These are phyloP conservation scores for Penicillium simplicissimum DNA, from an alignment of 495 filamentous ascomycete genomes.

Conservation along the genomic window DNA sequence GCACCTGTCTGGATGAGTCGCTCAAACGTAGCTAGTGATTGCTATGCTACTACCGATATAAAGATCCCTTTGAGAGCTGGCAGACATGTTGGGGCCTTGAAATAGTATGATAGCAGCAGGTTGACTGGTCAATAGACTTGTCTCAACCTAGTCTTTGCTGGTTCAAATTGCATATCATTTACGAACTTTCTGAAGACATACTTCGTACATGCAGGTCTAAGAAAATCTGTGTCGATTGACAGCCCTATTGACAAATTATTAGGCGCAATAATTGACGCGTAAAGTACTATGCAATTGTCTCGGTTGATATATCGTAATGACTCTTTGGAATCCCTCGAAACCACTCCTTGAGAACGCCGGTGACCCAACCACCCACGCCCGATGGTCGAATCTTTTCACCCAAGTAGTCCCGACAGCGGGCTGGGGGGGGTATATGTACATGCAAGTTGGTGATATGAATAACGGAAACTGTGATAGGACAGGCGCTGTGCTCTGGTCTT, in stretches of 20 bases:
- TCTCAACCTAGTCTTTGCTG: no score
- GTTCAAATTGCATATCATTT: no score
- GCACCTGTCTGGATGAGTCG: no score
- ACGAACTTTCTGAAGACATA: neutral
- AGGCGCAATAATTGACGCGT: no score
- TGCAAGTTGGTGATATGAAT: constrained; percentile 11
- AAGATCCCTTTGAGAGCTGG: no score
- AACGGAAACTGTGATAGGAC: neutral
- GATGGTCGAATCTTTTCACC: neutral
- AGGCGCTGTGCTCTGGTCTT: neutral
- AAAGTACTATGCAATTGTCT: constrained; percentile 8
- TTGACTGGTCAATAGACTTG: no score
- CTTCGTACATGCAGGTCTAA: neutral
- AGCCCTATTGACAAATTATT: neutral
- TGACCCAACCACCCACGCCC: constrained; percentile 15
- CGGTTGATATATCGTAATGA: neutral
- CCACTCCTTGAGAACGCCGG: constrained; percentile 19
- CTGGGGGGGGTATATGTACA: constrained; percentile 17
- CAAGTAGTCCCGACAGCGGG: constrained; percentile 6
- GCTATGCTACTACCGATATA: no score
- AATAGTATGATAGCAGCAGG: no score
- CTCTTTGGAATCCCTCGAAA: constrained; percentile 14
- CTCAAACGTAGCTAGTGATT: no score
- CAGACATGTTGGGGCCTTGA: no score
- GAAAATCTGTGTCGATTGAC: neutral